Evolutionary conservation across 208 protist genomes (phyloP), one percentile per base, ranked within the genome.

Genomic region (Wallacemonas rigidus): DNA sequence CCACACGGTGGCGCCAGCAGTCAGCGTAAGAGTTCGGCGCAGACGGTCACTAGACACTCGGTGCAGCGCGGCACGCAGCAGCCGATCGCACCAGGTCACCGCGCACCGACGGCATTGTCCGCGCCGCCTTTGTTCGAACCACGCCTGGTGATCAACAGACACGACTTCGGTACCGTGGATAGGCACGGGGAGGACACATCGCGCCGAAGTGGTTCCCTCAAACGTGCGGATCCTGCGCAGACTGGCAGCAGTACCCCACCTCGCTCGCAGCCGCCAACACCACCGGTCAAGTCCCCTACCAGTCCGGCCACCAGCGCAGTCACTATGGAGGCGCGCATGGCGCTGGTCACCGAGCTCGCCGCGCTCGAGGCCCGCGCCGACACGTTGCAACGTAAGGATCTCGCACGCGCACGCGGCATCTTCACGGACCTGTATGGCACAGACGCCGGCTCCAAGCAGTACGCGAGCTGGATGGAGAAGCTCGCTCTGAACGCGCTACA

Each of bases 391-490:
- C 53, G 55, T 1, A 57, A 40, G n/a, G 78, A 87, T 39, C 61
- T 86, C 55, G 62, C 78, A 45, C 68, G 64, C 39, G 87, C 82
- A 55, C 68, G 82, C 60, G 64, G 64, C 57, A 81, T 83, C 60
- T 92, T 92, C 67, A 65, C 57, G 14, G 68, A 81, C 64, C 69
- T 92, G 12, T 92, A 88, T 69, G 87, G 84, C 11, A 44, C 78
- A 14, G 73, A 75, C 47, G 17, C 36, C 9, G 83, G 83, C 14
- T 61, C 78, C 67, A 71, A 61, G 11, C 78, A 82, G 74, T 91
- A 82, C 72, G 75, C 65, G 12, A 69, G 78, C 58, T 91, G 83
- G 87, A 72, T 88, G 26, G 86, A 88, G 44, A 74, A 87, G n/a
- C 60, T 87, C 14, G 71, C 74, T 12, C 61, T 87, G 44, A 70